A percentile compares a stretch with the other conserved stretches of the same genome.
phyloP scores from a whole-genome alignment of 106 monocot genomes.

The Alisma plantagoaquatica region DNA sequence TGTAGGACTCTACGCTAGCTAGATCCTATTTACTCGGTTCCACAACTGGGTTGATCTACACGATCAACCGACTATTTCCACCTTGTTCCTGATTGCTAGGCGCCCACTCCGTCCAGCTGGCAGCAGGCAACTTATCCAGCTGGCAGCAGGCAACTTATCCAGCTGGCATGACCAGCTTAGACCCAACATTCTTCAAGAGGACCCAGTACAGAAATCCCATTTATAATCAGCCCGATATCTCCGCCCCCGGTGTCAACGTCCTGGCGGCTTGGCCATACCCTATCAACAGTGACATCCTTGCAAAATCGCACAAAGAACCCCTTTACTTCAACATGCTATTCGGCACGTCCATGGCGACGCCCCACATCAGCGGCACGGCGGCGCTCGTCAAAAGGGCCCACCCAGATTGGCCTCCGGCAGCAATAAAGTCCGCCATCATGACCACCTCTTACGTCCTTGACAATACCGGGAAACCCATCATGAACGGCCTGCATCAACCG shows the following conservation, averaged over 20 bases:
- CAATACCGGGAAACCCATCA: slow-evolving; percentile 32
- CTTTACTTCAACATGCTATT: not conserved
- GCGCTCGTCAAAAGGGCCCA: slow-evolving; percentile 65
- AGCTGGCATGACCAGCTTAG: too few species aligned
- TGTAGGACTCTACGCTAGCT: too few species aligned
- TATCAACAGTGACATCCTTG: slow-evolving; percentile 18
- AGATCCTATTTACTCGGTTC: too few species aligned
- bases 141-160: too few species aligned
- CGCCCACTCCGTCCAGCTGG: too few species aligned
- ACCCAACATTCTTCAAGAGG: slow-evolving; percentile 78
- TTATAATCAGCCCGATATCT: slow-evolving; percentile 23
- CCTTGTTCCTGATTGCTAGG: too few species aligned
- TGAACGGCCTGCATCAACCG: slow-evolving; percentile 21
- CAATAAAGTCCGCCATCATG: slow-evolving; percentile 91
- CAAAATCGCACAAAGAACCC: too few species aligned
- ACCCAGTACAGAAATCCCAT: slow-evolving; percentile 61
- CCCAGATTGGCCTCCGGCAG: slow-evolving; percentile 73
- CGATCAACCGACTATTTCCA: too few species aligned
- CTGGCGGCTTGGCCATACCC: slow-evolving; percentile 35
- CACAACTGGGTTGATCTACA: too few species aligned
- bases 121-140: too few species aligned
- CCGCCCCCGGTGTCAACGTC: slow-evolving; percentile 31
- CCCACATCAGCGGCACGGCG: slow-evolving; percentile 77
- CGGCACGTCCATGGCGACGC: slow-evolving; percentile 84
- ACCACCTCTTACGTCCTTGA: slow-evolving; percentile 35